Conservation (phyloP, 306 rosid species). For the Fragaria ananassa region DNA sequence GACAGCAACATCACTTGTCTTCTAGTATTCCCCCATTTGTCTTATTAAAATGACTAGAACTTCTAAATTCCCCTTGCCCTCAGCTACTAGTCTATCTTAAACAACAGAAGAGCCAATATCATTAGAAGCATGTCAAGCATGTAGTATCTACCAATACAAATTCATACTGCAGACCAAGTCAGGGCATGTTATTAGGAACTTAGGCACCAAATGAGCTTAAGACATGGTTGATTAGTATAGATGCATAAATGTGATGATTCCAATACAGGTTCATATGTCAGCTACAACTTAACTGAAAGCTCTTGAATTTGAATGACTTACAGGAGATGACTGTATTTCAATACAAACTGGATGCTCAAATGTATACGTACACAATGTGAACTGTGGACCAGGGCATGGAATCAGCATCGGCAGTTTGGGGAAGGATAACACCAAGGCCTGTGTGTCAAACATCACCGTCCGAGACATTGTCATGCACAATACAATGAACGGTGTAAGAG, state of each 20-base stretch:
- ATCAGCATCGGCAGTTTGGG: conserved; percentile 98
- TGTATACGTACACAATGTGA: conserved; percentile 74
- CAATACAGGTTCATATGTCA: not conserved
- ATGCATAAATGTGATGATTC: not conserved
- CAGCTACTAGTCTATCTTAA: conserved; percentile 4
- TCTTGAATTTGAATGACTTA: conserved; percentile 13
- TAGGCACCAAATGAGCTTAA: not conserved
- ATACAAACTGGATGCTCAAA: conserved; percentile 96
- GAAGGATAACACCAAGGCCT: conserved; percentile 77
- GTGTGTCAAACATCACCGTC: conserved; percentile 91
- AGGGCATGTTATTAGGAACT: not conserved
- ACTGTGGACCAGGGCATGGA: conserved; percentile 98
- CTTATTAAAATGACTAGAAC: conserved; percentile 19
- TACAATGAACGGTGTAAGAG: conserved; percentile 94
- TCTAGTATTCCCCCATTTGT: conserved; percentile 19
- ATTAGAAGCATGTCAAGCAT: not conserved
- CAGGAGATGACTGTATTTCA: conserved; percentile 93
- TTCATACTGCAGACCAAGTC: not conserved
- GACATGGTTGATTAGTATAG: not conserved
- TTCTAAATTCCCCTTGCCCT: conserved; percentile 15
- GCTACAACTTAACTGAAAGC: not conserved
- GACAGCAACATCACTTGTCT: not conserved
- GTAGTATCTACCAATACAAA: not conserved
- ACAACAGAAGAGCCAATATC: not conserved
- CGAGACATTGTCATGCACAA: conserved; percentile 75